These are phyloP conservation scores for Aurantiochytrium sp. DNA, from an alignment of 108 stramenopile genomes.

Conservation along the genomic window DNA sequence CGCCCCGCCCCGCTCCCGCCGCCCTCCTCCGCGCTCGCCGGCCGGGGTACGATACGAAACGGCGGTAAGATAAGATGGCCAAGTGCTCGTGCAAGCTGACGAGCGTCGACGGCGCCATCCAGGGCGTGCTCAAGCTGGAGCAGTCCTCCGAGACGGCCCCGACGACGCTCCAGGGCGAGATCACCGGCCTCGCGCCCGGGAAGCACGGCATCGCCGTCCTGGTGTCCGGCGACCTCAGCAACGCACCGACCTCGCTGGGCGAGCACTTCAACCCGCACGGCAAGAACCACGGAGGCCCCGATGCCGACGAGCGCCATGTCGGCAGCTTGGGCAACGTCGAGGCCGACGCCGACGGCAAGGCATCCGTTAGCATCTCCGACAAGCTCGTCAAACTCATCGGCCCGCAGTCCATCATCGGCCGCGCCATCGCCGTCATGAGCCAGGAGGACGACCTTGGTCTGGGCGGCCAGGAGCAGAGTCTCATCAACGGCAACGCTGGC, in stretches of 20 bases:
- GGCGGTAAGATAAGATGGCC: too few species aligned
- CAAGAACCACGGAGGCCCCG: conserved; percentile 76
- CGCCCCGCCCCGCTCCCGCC: too few species aligned
- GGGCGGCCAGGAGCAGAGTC: conserved; percentile 79
- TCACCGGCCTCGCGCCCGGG: conserved; percentile 74
- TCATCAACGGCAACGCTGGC: conserved; percentile 80
- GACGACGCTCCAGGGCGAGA: conserved; percentile 61
- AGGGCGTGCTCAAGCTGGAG: conserved; percentile 54
- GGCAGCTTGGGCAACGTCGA: conserved; percentile 76
- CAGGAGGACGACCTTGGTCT: conserved; percentile 80
- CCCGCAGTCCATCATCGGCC: conserved; percentile 84
- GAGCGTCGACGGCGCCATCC: conserved; percentile 16
- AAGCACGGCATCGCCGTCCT: conserved; percentile 80
- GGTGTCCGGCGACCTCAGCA: conserved; percentile 72
- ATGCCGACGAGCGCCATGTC: conserved; percentile 77
- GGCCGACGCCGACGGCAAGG: conserved; percentile 63
- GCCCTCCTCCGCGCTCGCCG: too few species aligned
- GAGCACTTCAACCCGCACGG: conserved; percentile 85
- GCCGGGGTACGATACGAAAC: too few species aligned
- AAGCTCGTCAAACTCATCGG: conserved; percentile 75
- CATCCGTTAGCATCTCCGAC: conserved; percentile 69
- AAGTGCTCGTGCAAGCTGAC: conserved; percentile 1
- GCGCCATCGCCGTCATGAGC: conserved; percentile 77
- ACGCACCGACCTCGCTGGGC: conserved; percentile 65
- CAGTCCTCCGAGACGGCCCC: conserved; percentile 70